Evolutionary conservation across 1,284 basidiomycete species (phyloP).

Genomic region (Ceratobasidium sp.): DNA sequence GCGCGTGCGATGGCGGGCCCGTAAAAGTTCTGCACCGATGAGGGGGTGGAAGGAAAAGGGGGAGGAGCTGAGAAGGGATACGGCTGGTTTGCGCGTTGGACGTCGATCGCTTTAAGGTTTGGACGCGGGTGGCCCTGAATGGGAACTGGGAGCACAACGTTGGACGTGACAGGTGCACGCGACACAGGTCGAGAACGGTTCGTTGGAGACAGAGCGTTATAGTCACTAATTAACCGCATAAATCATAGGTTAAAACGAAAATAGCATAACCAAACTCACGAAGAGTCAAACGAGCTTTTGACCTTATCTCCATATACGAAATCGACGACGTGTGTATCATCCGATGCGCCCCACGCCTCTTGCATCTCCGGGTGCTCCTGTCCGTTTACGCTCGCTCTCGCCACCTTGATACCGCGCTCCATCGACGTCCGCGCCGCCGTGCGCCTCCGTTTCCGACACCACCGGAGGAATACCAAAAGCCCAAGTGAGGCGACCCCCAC

Average conservation of each 20-base stretch:
- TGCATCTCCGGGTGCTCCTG: not conserved
- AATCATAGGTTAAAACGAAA: not conserved
- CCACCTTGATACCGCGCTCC: conserved; percentile 21
- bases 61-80: not conserved
- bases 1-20: conserved; percentile 33
- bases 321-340: conserved; percentile 41
- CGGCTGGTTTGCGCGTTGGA: conserved; percentile 12
- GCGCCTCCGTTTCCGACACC: not conserved
- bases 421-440: conserved; percentile 2
- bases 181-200: not conserved
- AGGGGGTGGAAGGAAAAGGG: conserved; percentile 13
- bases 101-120: conserved; percentile 27
- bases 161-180: conserved; percentile 18
- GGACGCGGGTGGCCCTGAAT: not conserved
- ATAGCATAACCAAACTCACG: conserved; percentile 19
- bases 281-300: conserved; percentile 16
- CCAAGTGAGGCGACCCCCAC: not conserved
- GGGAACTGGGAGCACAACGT: not conserved
- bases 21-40: conserved; percentile 23
- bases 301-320: conserved; percentile 31
- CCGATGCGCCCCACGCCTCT: conserved; percentile 16
- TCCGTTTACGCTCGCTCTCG: not conserved
- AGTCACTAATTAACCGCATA: conserved; percentile 17
- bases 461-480: not conserved
- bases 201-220: conserved; percentile 10